Conservation (phyloP, 768 basidiomycete species). For the Rhodotorula paludigena region DNA sequence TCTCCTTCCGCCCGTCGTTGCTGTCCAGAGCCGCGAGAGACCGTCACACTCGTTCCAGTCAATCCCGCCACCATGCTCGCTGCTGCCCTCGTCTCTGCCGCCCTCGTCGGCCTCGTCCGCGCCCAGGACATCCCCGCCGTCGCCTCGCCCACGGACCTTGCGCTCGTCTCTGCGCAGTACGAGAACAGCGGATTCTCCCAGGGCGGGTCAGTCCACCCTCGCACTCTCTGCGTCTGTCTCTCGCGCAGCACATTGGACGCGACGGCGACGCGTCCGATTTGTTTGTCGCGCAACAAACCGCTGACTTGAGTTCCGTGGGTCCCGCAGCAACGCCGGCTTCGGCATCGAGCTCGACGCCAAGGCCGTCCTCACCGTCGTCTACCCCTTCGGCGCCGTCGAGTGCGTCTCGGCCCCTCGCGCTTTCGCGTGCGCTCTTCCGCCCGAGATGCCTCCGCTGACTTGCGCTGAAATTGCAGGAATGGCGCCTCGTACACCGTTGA, state of each 20-base stretch:
- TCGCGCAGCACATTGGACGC: background rate
- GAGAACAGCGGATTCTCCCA: constrained; percentile 20
- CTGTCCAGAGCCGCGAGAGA: too few relatives aligned
- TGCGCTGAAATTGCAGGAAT: background rate
- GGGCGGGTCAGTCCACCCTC: constrained; percentile 16
- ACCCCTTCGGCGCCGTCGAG: constrained; percentile 4
- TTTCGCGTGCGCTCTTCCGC: background rate
- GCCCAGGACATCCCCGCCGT: constrained; percentile 18
- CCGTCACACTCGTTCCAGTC: background rate
- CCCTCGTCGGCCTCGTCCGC: background rate
- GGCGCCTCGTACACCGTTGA: constrained; percentile 26
- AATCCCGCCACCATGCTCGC: constrained; percentile 54
- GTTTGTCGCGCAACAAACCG: background rate
- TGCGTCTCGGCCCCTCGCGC: background rate
- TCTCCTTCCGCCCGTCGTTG: too few relatives aligned
- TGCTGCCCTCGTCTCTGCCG: constrained; percentile 49
- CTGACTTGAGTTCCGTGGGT: background rate
- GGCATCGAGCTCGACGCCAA: constrained; percentile 13
- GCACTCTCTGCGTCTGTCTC: background rate
- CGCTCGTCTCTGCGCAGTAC: constrained; percentile 27
- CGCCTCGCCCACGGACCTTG: constrained; percentile 8
- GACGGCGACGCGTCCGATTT: background rate
- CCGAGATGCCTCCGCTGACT: background rate
- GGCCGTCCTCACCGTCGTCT: constrained; percentile 18
- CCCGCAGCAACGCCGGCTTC: constrained; percentile 22